Evolutionary conservation across 2,329 filamentous ascomycete genomes (phyloP).

Genomic region (Emmonsiellopsis sp.): DNA sequence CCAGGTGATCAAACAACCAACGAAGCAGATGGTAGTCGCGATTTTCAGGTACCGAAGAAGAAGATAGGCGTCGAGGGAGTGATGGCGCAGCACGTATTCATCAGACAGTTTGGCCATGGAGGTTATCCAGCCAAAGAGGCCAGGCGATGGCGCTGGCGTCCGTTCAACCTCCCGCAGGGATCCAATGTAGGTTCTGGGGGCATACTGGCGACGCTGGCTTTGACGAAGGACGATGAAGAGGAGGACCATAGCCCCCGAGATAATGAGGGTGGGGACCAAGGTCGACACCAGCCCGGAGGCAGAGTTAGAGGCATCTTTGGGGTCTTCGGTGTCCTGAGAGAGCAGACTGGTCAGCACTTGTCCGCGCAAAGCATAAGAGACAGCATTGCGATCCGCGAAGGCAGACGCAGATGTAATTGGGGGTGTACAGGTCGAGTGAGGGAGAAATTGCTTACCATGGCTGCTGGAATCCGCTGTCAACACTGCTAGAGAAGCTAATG

Average conservation of each 20-base stretch:
- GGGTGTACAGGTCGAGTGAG: too few relatives aligned
- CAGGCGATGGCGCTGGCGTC: conserved; percentile 50
- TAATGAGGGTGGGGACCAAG: conserved; percentile 37
- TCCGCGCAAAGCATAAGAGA: too few relatives aligned
- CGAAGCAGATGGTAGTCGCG: conserved; percentile 66
- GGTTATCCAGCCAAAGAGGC: conserved; percentile 58
- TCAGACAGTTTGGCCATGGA: conserved; percentile 62
- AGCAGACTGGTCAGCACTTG: not conserved
- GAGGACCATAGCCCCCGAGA: conserved; percentile 38
- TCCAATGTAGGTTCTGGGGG: conserved; percentile 47
- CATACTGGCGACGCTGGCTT: conserved; percentile 43
- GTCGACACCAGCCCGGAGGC: conserved; percentile 41
- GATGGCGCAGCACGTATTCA: conserved; percentile 75
- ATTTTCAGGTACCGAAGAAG: conserved; percentile 84
- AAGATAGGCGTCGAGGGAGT: conserved; percentile 85
- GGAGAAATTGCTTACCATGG: too few relatives aligned
- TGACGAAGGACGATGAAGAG: conserved; percentile 44
- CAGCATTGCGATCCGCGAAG: too few relatives aligned
- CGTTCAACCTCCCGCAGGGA: conserved; percentile 46
- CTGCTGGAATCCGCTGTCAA: too few relatives aligned
- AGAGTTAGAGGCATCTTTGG: conserved; percentile 16
- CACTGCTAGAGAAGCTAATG: too few relatives aligned
- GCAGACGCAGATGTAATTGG: too few relatives aligned
- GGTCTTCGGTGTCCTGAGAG: conserved; percentile 6
- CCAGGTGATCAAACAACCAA: conserved; percentile 77